A percentile compares a stretch with the other conserved stretches of the same genome.
Conservation (phyloP, 768 basidiomycete species). For the Mrakia gelida region DNA sequence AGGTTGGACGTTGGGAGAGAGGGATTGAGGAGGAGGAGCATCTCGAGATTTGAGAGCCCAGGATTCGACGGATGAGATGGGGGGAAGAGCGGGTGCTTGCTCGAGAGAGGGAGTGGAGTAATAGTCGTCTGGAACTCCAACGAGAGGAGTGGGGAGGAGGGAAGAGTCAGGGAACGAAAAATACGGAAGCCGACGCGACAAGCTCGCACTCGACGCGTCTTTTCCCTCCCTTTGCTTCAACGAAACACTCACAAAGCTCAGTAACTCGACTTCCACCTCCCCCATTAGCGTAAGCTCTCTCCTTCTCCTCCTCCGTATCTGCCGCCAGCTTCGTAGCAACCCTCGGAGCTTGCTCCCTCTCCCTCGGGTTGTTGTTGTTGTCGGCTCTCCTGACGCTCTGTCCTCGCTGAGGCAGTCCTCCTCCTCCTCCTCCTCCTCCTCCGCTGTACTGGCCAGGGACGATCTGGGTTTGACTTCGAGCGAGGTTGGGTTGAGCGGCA, state of each 20-base stretch:
- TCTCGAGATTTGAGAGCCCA: conserved; percentile 13
- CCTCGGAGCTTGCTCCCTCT: not conserved
- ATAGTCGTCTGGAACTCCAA: conserved; percentile 23
- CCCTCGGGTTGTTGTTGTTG: not conserved
- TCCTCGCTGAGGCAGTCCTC: not conserved
- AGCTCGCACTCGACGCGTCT: too few species aligned
- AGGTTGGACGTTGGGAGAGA: not conserved
- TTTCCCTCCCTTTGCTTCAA: too few species aligned
- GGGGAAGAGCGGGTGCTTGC: not conserved
- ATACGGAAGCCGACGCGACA: not conserved
- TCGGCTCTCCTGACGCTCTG: not conserved
- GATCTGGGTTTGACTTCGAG: not conserved
- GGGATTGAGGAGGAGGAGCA: conserved; percentile 4
- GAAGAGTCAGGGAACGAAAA: not conserved
- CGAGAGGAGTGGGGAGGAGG: too few species aligned
- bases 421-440: not conserved
- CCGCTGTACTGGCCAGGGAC: conserved; percentile 6
- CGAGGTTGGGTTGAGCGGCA: conserved; percentile 10
- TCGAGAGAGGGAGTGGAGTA: not conserved
- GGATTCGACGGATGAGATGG: conserved; percentile 14
- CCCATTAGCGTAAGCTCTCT: not conserved
- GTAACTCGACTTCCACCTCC: not conserved
- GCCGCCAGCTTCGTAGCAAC: not conserved
- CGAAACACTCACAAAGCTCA: conserved; percentile 1
- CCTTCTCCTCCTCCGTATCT: not conserved